phyloP scores from a whole-genome alignment of 768 basidiomycete species.

The Phlegmacium glaucopus region DNA sequence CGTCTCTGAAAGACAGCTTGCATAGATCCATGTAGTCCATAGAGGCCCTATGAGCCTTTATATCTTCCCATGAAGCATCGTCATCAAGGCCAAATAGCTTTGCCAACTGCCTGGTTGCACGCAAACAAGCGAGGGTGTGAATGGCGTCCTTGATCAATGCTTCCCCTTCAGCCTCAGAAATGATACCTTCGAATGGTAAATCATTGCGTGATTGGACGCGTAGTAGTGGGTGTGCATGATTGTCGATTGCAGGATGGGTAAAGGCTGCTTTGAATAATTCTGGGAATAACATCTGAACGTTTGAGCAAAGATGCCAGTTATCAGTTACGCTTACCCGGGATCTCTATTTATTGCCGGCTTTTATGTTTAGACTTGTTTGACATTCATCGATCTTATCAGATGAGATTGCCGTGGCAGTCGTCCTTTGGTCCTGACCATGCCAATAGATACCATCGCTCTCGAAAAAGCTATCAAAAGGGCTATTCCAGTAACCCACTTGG shows the following conservation, averaged over 20 bases:
- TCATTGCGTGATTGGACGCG: slow-evolving; percentile 37
- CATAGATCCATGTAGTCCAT: slow-evolving; percentile 59
- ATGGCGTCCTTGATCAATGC: slow-evolving; percentile 48
- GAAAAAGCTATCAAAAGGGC: slow-evolving; percentile 62
- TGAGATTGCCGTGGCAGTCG: slow-evolving; percentile 21
- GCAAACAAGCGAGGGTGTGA: slow-evolving; percentile 55
- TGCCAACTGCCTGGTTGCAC: slow-evolving; percentile 54
- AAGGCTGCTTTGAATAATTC: slow-evolving; percentile 27
- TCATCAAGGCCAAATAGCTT: slow-evolving; percentile 41
- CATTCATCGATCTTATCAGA: slow-evolving; percentile 12
- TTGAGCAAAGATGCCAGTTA: too few relatives aligned
- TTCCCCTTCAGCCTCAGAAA: slow-evolving; percentile 60
- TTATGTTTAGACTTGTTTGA: not conserved
- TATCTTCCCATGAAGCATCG: slow-evolving; percentile 50
- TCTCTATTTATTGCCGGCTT: too few relatives aligned
- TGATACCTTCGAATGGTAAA: slow-evolving; percentile 59
- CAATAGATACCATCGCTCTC: slow-evolving; percentile 51
- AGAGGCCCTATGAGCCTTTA: slow-evolving; percentile 44
- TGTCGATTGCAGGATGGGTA: slow-evolving; percentile 62
- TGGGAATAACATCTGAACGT: slow-evolving; percentile 10
- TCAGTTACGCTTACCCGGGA: too few relatives aligned
- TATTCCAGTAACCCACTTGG: slow-evolving; percentile 61
- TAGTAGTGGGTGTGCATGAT: slow-evolving; percentile 76
- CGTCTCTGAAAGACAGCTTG: slow-evolving; percentile 45
- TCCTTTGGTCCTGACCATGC: slow-evolving; percentile 40